Percentiles rank a stretch among this genome's conserved stretches.
Evolutionary conservation across 208 protist species (phyloP).

Genomic region (Trypanosoma platydactyli): DNA sequence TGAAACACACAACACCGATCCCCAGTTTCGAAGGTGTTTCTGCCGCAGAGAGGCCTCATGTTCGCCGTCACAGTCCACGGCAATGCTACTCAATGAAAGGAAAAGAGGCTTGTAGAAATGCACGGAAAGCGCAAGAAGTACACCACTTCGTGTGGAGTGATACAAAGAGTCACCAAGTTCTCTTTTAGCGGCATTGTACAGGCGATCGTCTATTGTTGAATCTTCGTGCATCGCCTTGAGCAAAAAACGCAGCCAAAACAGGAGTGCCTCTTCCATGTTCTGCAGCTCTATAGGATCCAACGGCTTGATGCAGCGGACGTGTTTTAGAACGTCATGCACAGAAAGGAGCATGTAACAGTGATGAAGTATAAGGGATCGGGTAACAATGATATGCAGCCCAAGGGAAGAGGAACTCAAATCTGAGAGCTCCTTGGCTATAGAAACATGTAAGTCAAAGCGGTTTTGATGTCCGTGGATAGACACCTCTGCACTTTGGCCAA

Average conservation of each 20-base stretch:
- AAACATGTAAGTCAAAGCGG: conserved; percentile 29
- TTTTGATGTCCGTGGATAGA: neutral
- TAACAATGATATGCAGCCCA: conserved; percentile 57
- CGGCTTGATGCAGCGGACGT: conserved; percentile 34
- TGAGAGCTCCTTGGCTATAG: conserved; percentile 40
- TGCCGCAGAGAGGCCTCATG: neutral
- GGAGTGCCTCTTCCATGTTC: conserved; percentile 31
- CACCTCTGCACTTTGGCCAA: conserved; percentile 6
- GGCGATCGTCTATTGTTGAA: neutral
- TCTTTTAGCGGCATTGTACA: conserved; percentile 6
- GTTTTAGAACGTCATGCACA: conserved; percentile 37
- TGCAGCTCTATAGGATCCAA: conserved; percentile 5
- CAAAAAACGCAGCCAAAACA: conserved; percentile 38
- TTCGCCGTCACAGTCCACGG: neutral
- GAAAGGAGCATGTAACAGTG: conserved; percentile 46
- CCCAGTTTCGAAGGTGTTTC: conserved; percentile 23
- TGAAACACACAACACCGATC: conserved; percentile 26
- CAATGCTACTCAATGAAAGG: conserved; percentile 31
- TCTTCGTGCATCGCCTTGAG: conserved; percentile 20
- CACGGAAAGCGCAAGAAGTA: conserved; percentile 43
- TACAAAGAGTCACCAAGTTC: conserved; percentile 27
- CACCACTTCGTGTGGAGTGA: conserved; percentile 28
- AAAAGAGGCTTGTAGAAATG: conserved; percentile 62
- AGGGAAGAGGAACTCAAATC: conserved; percentile 53
- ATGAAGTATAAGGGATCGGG: conserved; percentile 54